Percentiles rank a stretch among this genome's conserved stretches.
Conservation (phyloP, 208 protist genomes). For the Crithidia expoeki region DNA sequence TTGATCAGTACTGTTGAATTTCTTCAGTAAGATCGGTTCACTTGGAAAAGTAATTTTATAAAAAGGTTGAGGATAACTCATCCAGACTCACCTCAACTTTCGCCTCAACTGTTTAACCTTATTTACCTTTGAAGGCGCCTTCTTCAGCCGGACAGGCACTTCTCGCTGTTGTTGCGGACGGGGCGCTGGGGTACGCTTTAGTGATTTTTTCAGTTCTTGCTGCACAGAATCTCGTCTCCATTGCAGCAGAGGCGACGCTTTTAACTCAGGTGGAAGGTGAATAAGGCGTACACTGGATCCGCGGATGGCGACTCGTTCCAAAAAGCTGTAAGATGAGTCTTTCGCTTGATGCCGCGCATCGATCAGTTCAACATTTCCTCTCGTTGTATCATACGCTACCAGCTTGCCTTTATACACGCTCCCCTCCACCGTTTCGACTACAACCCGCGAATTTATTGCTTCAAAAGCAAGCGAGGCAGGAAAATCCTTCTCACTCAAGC, state of each 20-base stretch:
- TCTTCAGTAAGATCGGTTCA: too few relatives aligned
- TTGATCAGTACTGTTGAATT: too few relatives aligned
- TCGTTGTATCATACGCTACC: slow-evolving; percentile 33
- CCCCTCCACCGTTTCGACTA: slow-evolving; percentile 65
- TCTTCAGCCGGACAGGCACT: slow-evolving; percentile 14
- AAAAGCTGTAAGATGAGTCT: slow-evolving; percentile 62
- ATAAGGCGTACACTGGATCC: slow-evolving; percentile 55
- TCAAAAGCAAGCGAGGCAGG: slow-evolving; percentile 54
- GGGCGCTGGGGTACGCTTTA: slow-evolving; percentile 13
- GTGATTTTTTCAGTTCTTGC: slow-evolving; percentile 53
- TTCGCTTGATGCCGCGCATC: slow-evolving; percentile 55
- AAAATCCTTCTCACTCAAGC: slow-evolving; percentile 30
- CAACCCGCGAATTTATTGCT: slow-evolving; percentile 39
- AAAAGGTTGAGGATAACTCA: too few relatives aligned
- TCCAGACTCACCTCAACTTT: slow-evolving; percentile 32
- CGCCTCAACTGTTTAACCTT: slow-evolving; percentile 34
- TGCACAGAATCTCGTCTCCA: slow-evolving; percentile 49
- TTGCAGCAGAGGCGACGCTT: slow-evolving; percentile 55
- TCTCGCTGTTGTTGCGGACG: slow-evolving; percentile 8
- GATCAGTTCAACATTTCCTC: slow-evolving; percentile 66
- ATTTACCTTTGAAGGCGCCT: slow-evolving; percentile 12
- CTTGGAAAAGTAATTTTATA: not conserved
- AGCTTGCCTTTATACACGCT: slow-evolving; percentile 59
- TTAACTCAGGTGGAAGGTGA: slow-evolving; percentile 63
- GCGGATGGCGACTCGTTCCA: slow-evolving; percentile 54